Conservation (phyloP, 2,329 filamentous ascomycete genomes). For the Fusarium multiceps region DNA sequence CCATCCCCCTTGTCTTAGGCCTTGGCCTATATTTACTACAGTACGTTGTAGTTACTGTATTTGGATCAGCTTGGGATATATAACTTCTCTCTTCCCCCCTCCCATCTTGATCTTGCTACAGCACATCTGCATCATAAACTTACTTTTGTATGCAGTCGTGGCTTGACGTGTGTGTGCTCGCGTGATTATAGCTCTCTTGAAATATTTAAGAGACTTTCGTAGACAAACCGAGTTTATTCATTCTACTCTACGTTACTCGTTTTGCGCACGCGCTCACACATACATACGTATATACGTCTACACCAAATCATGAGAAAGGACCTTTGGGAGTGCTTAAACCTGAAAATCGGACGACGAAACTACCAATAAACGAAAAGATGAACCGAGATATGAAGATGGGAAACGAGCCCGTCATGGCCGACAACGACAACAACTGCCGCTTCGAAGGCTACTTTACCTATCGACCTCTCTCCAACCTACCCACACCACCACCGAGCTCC, state of each 20-base stretch:
- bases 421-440: conserved; percentile 34
- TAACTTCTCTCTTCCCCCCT: conserved; percentile 40
- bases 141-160: conserved; percentile 28
- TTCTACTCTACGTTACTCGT: neutral
- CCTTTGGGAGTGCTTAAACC: conserved; percentile 34
- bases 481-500: conserved; percentile 71
- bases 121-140: conserved; percentile 30
- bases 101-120: conserved; percentile 22
- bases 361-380: conserved; percentile 33
- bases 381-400: conserved; percentile 40
- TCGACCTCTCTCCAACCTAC: conserved; percentile 73
- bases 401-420: conserved; percentile 20
- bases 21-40: conserved; percentile 37
- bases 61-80: conserved; percentile 39
- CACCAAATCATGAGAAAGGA: conserved; percentile 42
- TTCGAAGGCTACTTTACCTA: conserved; percentile 70
- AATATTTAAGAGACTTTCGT: conserved; percentile 34
- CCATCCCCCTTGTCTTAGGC: conserved; percentile 39
- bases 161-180: conserved; percentile 42
- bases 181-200: conserved; percentile 39
- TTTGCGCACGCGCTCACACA: conserved; percentile 15
- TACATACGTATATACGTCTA: conserved; percentile 21
- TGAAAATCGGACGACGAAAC: conserved; percentile 38
- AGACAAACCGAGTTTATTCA: conserved; percentile 36
- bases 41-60: conserved; percentile 24